Conservation (phyloP, 1,284 basidiomycete species). For the Fomitopsis betulina region DNA sequence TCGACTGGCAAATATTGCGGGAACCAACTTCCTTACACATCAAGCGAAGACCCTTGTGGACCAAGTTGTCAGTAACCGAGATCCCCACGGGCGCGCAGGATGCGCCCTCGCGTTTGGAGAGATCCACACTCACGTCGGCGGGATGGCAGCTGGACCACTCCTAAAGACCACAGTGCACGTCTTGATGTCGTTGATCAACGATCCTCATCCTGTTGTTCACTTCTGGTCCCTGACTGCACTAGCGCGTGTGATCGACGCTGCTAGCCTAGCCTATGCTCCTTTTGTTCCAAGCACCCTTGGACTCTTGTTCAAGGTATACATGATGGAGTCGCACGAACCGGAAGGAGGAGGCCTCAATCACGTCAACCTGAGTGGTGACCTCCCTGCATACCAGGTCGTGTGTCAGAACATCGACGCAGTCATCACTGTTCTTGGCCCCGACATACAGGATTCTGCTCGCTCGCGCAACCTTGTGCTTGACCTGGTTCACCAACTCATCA, state of each 20-base stretch:
- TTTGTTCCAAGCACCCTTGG: slow-evolving; percentile 88
- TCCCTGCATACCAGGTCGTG: slow-evolving; percentile 88
- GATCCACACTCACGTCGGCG: slow-evolving; percentile 91
- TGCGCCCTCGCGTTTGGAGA: slow-evolving; percentile 94
- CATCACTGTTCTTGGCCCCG: slow-evolving; percentile 92
- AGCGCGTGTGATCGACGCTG: slow-evolving; percentile 85
- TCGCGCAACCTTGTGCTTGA: slow-evolving; percentile 81
- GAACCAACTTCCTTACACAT: slow-evolving; percentile 79
- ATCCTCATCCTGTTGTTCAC: slow-evolving; percentile 96
- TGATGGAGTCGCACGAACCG: slow-evolving; percentile 88
- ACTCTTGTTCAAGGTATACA: slow-evolving; percentile 88
- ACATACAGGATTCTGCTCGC: slow-evolving; percentile 86
- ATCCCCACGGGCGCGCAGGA: slow-evolving; percentile 90
- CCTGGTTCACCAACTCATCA: slow-evolving; percentile 82
- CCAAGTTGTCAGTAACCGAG: slow-evolving; percentile 94
- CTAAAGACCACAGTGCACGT: slow-evolving; percentile 97
- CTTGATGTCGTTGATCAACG: slow-evolving; percentile 91
- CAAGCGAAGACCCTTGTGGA: slow-evolving; percentile 94
- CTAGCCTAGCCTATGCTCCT: slow-evolving; percentile 88
- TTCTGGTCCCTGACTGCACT: slow-evolving; percentile 90
- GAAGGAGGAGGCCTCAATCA: slow-evolving; percentile 87
- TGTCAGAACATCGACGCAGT: slow-evolving; percentile 92
- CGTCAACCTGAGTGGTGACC: slow-evolving; percentile 85
- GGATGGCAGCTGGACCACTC: slow-evolving; percentile 88
- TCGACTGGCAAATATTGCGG: slow-evolving; percentile 80